Evolutionary conservation across 2,329 filamentous ascomycete genomes (phyloP), one percentile per base, ranked within the genome.

Genomic region (Diplodia mutila): DNA sequence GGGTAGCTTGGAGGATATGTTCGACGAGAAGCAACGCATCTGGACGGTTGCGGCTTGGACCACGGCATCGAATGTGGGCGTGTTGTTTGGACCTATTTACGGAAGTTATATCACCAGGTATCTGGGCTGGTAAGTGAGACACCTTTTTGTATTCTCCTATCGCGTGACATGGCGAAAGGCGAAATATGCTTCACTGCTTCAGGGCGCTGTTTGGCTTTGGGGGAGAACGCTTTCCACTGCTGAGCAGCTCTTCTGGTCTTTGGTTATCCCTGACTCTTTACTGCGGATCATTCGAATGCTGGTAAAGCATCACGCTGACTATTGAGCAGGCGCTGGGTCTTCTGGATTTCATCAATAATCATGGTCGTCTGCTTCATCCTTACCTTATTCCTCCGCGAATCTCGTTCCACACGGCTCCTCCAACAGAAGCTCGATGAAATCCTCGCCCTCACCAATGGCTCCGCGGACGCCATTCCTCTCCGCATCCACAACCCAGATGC

Each of bases 401-500:
- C n/a, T 5, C 66, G 66, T 5, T 32, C 66, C 9, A 65, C 32
- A 7, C 42, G 25, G 2, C 49, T 67, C 21, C 66, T 67, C 12
- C 57, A 67, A 29, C 66, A 55, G 16, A 67, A 64, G 48, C 55
- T 63, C 11, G 42, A 51, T 29, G 23, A 27, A 16, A 48, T 67
- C n/a, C 42, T 61, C 32, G 34, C 42, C 2, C 25, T 34, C 23
- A 54, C 18, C 11, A 46, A 46, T 3, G 21, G 34, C 42, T 52
- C 23, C 27, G 4, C 29, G 14, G 49, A 8, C 1, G 25, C 18
- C 37, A 18, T 16, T 12, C 25, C 39, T 7, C 54, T 67, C 3
- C 54, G 32, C 25, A 67, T 61, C 32, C 46, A 52, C 52, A 67
- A 67, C 32, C 66, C 66, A 7, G 63, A 69, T 49, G 65, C 63